Conservation (phyloP, 1,284 basidiomycete genomes). For the Laetiporus sulphureus region DNA sequence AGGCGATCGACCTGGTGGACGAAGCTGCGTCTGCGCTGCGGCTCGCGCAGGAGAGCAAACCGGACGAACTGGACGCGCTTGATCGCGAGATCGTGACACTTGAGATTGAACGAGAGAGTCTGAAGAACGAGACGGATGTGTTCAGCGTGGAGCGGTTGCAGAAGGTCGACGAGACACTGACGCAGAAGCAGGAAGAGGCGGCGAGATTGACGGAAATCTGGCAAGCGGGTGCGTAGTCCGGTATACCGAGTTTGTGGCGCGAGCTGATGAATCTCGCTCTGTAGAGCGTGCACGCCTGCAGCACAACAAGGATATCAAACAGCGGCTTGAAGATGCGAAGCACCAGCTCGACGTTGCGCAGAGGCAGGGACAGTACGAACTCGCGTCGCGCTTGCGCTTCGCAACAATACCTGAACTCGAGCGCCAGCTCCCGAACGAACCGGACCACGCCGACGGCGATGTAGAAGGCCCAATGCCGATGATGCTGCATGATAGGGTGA, state of each 20-base stretch:
- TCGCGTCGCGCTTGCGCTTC: slow-evolving; percentile 78
- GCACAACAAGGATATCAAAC: slow-evolving; percentile 74
- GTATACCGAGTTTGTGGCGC: neutral
- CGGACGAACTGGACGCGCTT: slow-evolving; percentile 78
- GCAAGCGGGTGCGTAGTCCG: slow-evolving; percentile 47
- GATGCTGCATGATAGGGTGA: slow-evolving; percentile 86
- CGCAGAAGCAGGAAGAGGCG: slow-evolving; percentile 56
- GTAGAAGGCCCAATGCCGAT: slow-evolving; percentile 43
- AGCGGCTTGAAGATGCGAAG: slow-evolving; percentile 78
- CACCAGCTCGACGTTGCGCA: slow-evolving; percentile 86
- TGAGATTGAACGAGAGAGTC: slow-evolving; percentile 85
- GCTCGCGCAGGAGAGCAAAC: slow-evolving; percentile 87
- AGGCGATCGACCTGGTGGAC: slow-evolving; percentile 87
- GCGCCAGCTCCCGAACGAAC: slow-evolving; percentile 64
- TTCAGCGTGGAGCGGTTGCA: slow-evolving; percentile 69
- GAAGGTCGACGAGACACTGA: slow-evolving; percentile 62
- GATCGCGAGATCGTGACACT: slow-evolving; percentile 83
- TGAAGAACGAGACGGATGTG: slow-evolving; percentile 85
- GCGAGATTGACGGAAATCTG: slow-evolving; percentile 61
- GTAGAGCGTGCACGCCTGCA: slow-evolving; percentile 72
- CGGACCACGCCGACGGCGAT: slow-evolving; percentile 36
- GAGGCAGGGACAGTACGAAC: slow-evolving; percentile 78
- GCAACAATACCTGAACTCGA: slow-evolving; percentile 81
- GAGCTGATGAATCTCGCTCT: neutral
- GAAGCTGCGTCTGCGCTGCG: slow-evolving; percentile 87